These are phyloP conservation scores for Akebia trifoliata DNA, from an alignment of 164 flowering plant genomes.

Conservation along the genomic window DNA sequence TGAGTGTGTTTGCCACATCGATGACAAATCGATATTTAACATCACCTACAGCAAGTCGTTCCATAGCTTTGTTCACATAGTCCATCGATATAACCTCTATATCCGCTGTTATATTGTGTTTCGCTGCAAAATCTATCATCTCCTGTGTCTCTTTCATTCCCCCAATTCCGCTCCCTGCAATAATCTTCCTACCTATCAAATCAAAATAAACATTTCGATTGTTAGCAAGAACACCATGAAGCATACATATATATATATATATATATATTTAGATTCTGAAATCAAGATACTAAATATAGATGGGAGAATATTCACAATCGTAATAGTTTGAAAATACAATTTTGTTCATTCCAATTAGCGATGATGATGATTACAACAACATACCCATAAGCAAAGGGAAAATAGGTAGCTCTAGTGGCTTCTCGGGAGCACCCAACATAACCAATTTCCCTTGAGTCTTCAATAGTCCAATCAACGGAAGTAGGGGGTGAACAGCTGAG, in stretches of 20 bases:
- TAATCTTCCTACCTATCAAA: slow-evolving; percentile 32
- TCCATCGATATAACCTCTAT: slow-evolving; percentile 48
- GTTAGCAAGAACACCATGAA: not conserved
- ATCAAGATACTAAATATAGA: no score
- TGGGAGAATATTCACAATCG: no score
- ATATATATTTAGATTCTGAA: no score
- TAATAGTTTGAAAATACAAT: no score
- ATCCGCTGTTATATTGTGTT: slow-evolving; percentile 41
- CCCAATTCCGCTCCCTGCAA: slow-evolving; percentile 38
- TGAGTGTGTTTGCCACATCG: slow-evolving; percentile 48
- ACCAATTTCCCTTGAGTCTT: slow-evolving; percentile 43
- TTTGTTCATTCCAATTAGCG: no score
- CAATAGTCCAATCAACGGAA: slow-evolving; percentile 36
- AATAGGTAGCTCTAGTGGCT: slow-evolving; percentile 41
- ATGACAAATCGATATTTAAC: slow-evolving; percentile 52
- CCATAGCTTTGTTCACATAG: slow-evolving; percentile 56
- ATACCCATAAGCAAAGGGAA: slow-evolving; percentile 42
- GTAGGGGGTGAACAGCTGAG: slow-evolving; percentile 35
- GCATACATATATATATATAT: no score
- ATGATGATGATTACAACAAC: no score
- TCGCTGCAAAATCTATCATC: slow-evolving; percentile 53
- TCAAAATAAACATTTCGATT: not conserved
- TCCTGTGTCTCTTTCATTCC: slow-evolving; percentile 59
- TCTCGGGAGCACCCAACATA: slow-evolving; percentile 39
- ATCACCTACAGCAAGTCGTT: slow-evolving; percentile 39